A percentile compares a stretch with the other conserved stretches of the same genome.
These are phyloP conservation scores for Salix arbutifolia DNA, from an alignment of 345 rosid species.

Conservation along the genomic window DNA sequence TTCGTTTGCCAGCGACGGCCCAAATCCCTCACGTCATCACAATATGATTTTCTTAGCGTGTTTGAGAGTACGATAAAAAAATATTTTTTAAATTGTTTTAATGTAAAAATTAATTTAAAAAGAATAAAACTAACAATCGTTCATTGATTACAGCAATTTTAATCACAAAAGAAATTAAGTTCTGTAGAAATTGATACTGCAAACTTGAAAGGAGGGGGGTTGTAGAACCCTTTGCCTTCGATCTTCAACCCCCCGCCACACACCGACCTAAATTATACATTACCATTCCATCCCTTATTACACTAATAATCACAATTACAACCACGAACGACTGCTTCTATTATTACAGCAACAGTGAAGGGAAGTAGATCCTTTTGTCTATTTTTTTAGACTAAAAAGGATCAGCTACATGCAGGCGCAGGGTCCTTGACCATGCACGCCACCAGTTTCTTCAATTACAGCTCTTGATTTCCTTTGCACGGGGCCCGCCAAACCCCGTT, in stretches of 20 bases:
- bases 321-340: neutral
- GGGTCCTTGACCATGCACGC: neutral
- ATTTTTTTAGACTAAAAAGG: neutral
- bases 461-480: slow-evolving; percentile 54
- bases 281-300: neutral
- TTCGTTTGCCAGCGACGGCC: too few species aligned
- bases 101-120: too few species aligned
- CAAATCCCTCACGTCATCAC: too few species aligned
- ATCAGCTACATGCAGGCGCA: neutral
- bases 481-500: slow-evolving; percentile 48
- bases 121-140: too few species aligned
- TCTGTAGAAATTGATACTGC: too few species aligned
- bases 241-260: slow-evolving; percentile 5
- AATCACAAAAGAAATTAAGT: neutral
- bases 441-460: slow-evolving; percentile 39
- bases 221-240: slow-evolving; percentile 20
- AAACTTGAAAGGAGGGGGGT: neutral
- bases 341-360: too few species aligned
- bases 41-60: too few species aligned
- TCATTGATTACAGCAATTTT: neutral
- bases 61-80: too few species aligned
- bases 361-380: neutral
- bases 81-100: too few species aligned
- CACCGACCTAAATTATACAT: neutral
- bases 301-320: neutral